Base-by-base conservation (phyloP, 2,329 filamentous ascomycete genomes). In the Pseudogymnoascus sp. region DNA sequence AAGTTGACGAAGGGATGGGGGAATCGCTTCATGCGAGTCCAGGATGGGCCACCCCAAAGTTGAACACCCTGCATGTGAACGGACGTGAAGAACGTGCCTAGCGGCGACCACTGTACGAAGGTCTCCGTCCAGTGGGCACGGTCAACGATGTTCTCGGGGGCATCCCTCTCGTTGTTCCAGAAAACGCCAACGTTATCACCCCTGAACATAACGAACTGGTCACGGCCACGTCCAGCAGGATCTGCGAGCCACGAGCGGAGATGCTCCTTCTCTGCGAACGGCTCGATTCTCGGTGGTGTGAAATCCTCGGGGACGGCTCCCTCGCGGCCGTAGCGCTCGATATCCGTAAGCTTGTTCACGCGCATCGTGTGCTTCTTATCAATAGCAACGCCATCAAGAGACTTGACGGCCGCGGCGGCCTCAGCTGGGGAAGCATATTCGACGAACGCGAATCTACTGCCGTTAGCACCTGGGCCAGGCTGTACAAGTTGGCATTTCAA, bases 281-380 rank as follows among this genome's bases (percentile, higher is more conserved):
- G 85, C 70, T 93, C 87, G 69, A 96, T 88, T 70, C 88, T 79
- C 62, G 95, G 95, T 60, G 88, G 80, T 65, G 85, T 84, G 79
- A 97, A 99, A 70, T 93, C 87, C 73, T 99, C 95, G 69, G 96
- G 90, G 71, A 99, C 85, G 69, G 92, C 87, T 70, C 95, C 95
- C 80, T 97, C 95, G 67, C 92, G 86, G 67, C 95, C 95, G 76
- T 91, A 99, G 69, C 95, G 89, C 76, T 99, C 95, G 73, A 99
- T 93, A 75, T 99, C 95, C 72, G 93, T 97, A 72, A 99, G 84
- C 80, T 99, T 99, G 86, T 99, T 99, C 71, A 99, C 93, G 68
- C 88, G 85, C 71, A 99, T 86, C 62, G 86, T 96, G 83, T 99
- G 93, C 80, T 88, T 97, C 85, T 96, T 97, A 81, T 99, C 95